Percentiles rank a stretch among this genome's conserved stretches.
These are phyloP conservation scores for Erigeron canadensis DNA, from an alignment of 129 eudicot genomes.

Conservation along the genomic window DNA sequence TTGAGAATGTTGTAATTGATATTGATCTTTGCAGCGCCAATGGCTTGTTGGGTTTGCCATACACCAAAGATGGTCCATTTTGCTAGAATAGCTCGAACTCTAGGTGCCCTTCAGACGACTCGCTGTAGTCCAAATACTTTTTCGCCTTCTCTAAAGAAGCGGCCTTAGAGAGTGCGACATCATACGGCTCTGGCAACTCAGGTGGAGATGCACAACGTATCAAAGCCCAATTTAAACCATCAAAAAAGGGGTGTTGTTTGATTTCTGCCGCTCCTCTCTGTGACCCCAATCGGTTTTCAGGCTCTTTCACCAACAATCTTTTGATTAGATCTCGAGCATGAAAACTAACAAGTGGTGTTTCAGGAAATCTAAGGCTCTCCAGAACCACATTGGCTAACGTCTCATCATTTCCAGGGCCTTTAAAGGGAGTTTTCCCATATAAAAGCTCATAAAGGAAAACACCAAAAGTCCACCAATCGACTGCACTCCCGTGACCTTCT, in stretches of 20 bases:
- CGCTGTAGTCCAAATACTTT: slow-evolving; percentile 51
- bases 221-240: slow-evolving; percentile 95
- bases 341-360: slow-evolving; percentile 76
- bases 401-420: slow-evolving; percentile 82
- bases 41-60: background rate
- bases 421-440: slow-evolving; percentile 90
- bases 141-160: slow-evolving; percentile 44
- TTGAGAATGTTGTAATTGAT: background rate
- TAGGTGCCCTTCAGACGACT: slow-evolving; percentile 56
- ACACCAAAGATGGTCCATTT: slow-evolving; percentile 1
- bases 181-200: slow-evolving; percentile 62
- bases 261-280: slow-evolving; percentile 94
- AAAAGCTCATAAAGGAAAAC: slow-evolving; percentile 93
- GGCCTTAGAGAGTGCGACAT: slow-evolving; percentile 31
- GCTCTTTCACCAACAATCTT: slow-evolving; percentile 77
- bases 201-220: slow-evolving; percentile 92
- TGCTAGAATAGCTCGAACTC: slow-evolving; percentile 53
- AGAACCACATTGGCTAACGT: slow-evolving; percentile 84
- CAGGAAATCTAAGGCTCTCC: slow-evolving; percentile 75
- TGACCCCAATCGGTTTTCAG: slow-evolving; percentile 75
- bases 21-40: background rate
- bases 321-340: slow-evolving; percentile 88
- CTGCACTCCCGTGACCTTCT: slow-evolving; percentile 97
- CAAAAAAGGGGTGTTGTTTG: slow-evolving; percentile 88
- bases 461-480: slow-evolving; percentile 99